A percentile compares a stretch with the other conserved stretches of the same genome.
Conservation (phyloP, 805 yeast genomes). For the Candida sithepensis region DNA sequence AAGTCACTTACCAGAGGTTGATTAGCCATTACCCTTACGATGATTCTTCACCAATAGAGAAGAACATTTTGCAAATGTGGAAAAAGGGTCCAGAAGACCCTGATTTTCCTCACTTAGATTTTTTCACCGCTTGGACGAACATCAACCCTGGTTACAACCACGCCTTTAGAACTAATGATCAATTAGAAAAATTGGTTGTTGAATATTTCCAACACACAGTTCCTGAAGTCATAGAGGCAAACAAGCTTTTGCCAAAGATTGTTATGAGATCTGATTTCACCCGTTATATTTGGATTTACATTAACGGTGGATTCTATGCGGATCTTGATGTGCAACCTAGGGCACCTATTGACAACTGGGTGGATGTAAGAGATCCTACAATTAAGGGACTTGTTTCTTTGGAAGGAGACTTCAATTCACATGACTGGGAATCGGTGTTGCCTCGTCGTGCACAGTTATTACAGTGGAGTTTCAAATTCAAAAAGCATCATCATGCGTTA, state of each 20-base stretch:
- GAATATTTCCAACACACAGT: conserved; percentile 18
- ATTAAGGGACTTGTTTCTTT: conserved; percentile 46
- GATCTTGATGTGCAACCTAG: conserved; percentile 43
- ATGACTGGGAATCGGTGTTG: conserved; percentile 41
- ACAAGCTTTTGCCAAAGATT: conserved; percentile 44
- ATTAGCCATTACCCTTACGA: conserved; percentile 7
- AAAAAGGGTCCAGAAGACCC: conserved; percentile 9
- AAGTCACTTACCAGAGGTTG: conserved; percentile 9
- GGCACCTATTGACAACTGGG: conserved; percentile 50
- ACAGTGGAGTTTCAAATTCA: conserved; percentile 51
- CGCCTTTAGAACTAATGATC: conserved; percentile 9
- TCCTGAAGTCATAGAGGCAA: conserved; percentile 46
- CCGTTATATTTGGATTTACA: conserved; percentile 44
- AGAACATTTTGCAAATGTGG: conserved; percentile 22
- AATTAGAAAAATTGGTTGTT: conserved; percentile 4
- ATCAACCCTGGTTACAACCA: conserved; percentile 17
- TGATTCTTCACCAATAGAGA: conserved; percentile 11
- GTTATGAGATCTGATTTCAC: conserved; percentile 46
- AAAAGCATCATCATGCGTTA: conserved; percentile 53
- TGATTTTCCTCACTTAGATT: conserved; percentile 11
- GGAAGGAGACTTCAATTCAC: conserved; percentile 43
- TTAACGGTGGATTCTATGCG: conserved; percentile 51
- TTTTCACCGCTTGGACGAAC: conserved; percentile 9
- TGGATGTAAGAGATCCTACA: conserved; percentile 40
- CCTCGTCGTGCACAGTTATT: conserved; percentile 47